Base-by-base conservation (phyloP, 2,329 filamentous ascomycete species). In the Penicillium griseofulvum region DNA sequence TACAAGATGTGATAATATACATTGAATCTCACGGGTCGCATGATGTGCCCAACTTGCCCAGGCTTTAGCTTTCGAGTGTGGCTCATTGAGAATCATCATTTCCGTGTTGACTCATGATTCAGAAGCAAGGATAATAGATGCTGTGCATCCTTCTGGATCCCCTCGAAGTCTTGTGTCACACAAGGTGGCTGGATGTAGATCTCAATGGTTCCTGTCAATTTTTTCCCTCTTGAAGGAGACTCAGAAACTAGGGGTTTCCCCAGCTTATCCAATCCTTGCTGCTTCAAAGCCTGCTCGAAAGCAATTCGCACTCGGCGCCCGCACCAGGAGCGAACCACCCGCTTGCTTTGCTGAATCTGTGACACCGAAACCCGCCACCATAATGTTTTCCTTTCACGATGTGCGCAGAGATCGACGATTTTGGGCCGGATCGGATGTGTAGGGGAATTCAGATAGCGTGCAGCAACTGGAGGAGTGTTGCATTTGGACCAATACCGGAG, bases 291-390 rank as follows among this genome's bases (percentile, higher is more conserved):
- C 46, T 75, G 68, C 42, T 64, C 61, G 45, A 84, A 76, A 3
- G 79, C 80, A 29, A 69, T 60, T 41, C 75, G 71, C 28, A 78
- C 60, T 63, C 78, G 76, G 55, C 78, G 73, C 24, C 68, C 68
- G 24, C 69, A 70, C 68, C 74, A 77, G 12, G 74, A 76, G 19
- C 83, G 73, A n/a, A 84, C 73, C 22, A 78, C 75, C 8, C 71
- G 70, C 52, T 78, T 80, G 22, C 68, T 66, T 3, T 60, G 19
- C 16, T 60, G 59, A 51, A 64, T 67, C 50, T 57, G 64, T 56
- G 49, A 69, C 58, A 54, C 68, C 49, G 54, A 74, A 6, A 80
- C 73, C 16, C 69, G 67, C 77, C 78, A 82, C 75, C 81, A 81
- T 17, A 85, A 71, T 33, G 69, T 71, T 62, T 75, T 69, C 10